Conservation (phyloP, 1,139 yeast genomes). For the Candida sp. region DNA sequence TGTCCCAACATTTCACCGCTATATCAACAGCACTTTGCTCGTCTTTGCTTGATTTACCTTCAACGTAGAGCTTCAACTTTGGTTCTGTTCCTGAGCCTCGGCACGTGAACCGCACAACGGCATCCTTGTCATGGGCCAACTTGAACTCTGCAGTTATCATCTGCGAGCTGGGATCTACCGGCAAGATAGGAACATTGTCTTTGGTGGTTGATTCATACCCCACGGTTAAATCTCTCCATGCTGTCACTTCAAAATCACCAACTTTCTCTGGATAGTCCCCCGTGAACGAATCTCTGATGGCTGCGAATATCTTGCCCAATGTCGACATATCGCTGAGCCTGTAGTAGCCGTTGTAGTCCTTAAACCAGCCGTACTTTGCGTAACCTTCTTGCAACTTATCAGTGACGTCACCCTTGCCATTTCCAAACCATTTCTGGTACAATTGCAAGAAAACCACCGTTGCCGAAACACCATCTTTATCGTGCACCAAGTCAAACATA, state of each 20-base stretch:
- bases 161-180: slow-evolving; percentile 73
- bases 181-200: slow-evolving; percentile 64
- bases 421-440: slow-evolving; percentile 52
- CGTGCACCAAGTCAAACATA: slow-evolving; percentile 88
- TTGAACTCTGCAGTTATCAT: slow-evolving; percentile 76
- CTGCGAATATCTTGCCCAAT: slow-evolving; percentile 54
- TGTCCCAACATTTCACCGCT: slow-evolving; percentile 74
- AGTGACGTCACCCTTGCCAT: slow-evolving; percentile 35
- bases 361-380: slow-evolving; percentile 74
- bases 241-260: slow-evolving; percentile 55
- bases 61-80: slow-evolving; percentile 89
- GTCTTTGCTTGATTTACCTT: slow-evolving; percentile 55
- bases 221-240: slow-evolving; percentile 84
- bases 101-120: slow-evolving; percentile 72
- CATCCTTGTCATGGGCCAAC: slow-evolving; percentile 21
- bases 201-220: slow-evolving; percentile 79
- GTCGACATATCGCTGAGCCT: slow-evolving; percentile 60
- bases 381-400: slow-evolving; percentile 64
- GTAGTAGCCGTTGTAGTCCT: slow-evolving; percentile 89
- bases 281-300: slow-evolving; percentile 46
- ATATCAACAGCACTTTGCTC: slow-evolving; percentile 51
- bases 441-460: slow-evolving; percentile 79
- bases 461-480: slow-evolving; percentile 93
- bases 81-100: slow-evolving; percentile 99
- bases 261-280: slow-evolving; percentile 45